Evolutionary conservation across 202 grass and related monocot species (phyloP).

Genomic region (Schoenoplectus tabernaemontani): DNA sequence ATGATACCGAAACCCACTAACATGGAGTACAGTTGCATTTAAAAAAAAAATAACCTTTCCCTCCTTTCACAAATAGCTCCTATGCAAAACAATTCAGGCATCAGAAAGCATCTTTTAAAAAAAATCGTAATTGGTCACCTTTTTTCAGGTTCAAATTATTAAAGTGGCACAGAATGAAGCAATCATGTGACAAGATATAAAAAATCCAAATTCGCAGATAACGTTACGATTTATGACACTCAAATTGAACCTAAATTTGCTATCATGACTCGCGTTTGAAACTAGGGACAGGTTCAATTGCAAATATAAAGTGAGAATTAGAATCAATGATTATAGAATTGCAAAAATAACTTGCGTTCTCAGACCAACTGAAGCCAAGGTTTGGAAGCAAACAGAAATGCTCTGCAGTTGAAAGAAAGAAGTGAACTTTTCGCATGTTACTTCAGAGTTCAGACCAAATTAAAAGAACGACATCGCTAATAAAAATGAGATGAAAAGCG

Average conservation of each 20-base stretch:
- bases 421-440: neutral
- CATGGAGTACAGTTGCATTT: constrained; percentile 4
- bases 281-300: neutral
- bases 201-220: constrained; percentile 13
- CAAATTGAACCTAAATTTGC: neutral
- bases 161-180: constrained; percentile 9
- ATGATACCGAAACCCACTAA: constrained; percentile 37
- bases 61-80: neutral
- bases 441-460: constrained; percentile 10
- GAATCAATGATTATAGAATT: neutral
- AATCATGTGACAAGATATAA: no score
- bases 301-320: neutral
- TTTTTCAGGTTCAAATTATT: constrained; percentile 1
- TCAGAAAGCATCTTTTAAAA: neutral
- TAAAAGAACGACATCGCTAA: neutral
- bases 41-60: neutral
- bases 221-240: neutral
- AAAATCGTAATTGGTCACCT: neutral
- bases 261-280: neutral
- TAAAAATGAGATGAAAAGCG: neutral
- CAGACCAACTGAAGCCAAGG: neutral
- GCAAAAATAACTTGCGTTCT: neutral
- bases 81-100: neutral
- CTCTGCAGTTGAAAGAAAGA: neutral
- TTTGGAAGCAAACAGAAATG: neutral